phyloP scores from a whole-genome alignment of 805 yeast species.

The Pichia rugopelliculosa region DNA sequence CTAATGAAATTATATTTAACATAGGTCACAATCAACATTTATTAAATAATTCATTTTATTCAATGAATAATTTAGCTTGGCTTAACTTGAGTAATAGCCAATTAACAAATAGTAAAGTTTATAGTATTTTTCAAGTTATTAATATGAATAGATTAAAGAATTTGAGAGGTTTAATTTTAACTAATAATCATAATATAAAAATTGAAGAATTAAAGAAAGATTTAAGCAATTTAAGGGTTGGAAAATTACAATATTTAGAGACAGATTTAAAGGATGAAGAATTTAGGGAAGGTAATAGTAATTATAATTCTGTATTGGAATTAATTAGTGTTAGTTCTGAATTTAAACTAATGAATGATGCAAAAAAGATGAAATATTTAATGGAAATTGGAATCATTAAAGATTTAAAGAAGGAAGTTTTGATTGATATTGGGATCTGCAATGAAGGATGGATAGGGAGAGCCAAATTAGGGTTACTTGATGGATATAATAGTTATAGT shows the following conservation, averaged over 20 bases:
- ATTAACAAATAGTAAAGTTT: constrained; percentile 1
- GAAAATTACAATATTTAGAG: constrained; percentile 11
- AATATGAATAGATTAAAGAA: constrained; percentile 6
- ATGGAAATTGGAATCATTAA: neutral
- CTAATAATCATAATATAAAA: constrained; percentile 5
- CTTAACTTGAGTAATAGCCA: constrained; percentile 4
- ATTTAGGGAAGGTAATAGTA: neutral
- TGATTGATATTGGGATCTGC: constrained; percentile 9
- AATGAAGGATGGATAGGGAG: constrained; percentile 6
- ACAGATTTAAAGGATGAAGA: constrained; percentile 2
- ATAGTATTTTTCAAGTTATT: constrained; percentile 9
- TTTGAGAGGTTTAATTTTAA: constrained; percentile 6
- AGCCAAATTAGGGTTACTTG: constrained; percentile 1
- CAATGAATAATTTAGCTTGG: constrained; percentile 7
- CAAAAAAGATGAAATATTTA: constrained; percentile 7
- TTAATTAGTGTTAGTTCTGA: neutral
- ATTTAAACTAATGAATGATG: constrained; percentile 10
- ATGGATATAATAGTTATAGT: neutral
- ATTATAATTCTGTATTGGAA: neutral
- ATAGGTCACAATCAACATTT: constrained; percentile 2
- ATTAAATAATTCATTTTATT: constrained; percentile 4
- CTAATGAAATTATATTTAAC: constrained; percentile 5
- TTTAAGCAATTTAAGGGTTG: constrained; percentile 1
- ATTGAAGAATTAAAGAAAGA: constrained; percentile 7
- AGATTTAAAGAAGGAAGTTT: neutral